A percentile compares a stretch with the other conserved stretches of the same genome.
Evolutionary conservation across 495 filamentous ascomycete species (phyloP).

Genomic region (Aspergillus saccharolyticus): DNA sequence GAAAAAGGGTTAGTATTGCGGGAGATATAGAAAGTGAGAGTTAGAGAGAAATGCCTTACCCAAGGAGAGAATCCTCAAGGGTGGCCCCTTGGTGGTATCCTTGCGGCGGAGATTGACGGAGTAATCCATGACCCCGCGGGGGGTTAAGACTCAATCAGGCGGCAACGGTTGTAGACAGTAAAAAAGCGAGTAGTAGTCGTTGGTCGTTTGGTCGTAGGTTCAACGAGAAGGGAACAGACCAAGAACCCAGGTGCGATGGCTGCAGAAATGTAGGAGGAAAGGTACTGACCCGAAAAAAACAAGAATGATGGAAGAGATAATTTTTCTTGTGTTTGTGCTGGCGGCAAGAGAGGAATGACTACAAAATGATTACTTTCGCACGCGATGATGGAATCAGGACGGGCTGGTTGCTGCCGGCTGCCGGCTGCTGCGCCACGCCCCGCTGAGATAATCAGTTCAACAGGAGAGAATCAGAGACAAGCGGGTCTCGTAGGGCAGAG

Average conservation of each 20-base stretch:
- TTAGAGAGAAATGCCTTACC: conserved; percentile 50
- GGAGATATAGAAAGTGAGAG: background rate
- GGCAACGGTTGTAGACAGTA: background rate
- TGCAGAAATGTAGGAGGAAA: background rate
- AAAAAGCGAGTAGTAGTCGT: background rate
- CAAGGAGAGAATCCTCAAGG: conserved; percentile 83
- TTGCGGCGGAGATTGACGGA: conserved; percentile 57
- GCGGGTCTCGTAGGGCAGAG: background rate
- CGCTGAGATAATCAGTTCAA: background rate
- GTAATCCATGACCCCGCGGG: conserved; percentile 25
- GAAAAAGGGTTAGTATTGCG: conserved; percentile 10
- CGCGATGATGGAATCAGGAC: background rate
- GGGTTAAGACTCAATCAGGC: background rate
- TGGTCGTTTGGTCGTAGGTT: too few species aligned
- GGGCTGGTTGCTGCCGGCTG: background rate
- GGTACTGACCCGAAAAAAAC: background rate
- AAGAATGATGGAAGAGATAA: background rate
- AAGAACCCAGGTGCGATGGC: background rate
- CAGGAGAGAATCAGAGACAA: too few species aligned
- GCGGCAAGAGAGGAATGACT: background rate
- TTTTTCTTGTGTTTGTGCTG: background rate
- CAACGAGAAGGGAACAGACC: background rate
- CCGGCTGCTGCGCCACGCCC: background rate
- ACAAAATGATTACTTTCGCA: background rate
- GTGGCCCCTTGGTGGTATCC: conserved; percentile 92